A percentile compares a stretch with the other conserved stretches of the same genome.
These are phyloP conservation scores for Yarrowia sp. DNA, from an alignment of 805 yeast species.

Conservation along the genomic window DNA sequence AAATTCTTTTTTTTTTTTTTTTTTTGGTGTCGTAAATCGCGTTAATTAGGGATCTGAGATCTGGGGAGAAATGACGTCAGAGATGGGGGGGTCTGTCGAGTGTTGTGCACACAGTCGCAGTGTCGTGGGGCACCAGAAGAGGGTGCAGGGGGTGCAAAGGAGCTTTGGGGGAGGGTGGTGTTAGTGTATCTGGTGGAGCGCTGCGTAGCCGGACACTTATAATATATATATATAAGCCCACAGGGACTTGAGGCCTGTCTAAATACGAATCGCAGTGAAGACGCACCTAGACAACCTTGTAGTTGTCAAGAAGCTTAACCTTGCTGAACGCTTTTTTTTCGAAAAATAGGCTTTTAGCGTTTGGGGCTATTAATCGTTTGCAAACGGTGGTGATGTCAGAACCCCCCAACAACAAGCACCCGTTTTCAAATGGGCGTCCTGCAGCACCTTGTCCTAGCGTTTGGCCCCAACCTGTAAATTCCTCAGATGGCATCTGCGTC, in stretches of 20 bases:
- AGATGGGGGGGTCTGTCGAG: neutral
- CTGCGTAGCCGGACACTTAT: neutral
- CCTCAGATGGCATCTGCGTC: neutral
- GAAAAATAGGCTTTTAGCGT: neutral
- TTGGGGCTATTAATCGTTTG: slow-evolving; percentile 20
- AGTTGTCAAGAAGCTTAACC: slow-evolving; percentile 1
- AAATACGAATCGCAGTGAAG: slow-evolving; percentile 12
- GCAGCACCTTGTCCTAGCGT: too few species aligned
- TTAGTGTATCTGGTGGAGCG: too few species aligned
- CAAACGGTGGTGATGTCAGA: slow-evolving; percentile 23
- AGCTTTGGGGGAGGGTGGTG: neutral
- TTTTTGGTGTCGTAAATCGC: neutral
- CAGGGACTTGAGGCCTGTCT: slow-evolving; percentile 10
- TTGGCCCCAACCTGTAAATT: too few species aligned
- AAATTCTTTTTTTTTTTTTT: neutral
- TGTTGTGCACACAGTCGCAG: too few species aligned
- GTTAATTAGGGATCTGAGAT: neutral
- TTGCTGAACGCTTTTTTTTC: neutral
- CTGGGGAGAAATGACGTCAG: slow-evolving; percentile 1
- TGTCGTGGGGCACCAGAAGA: too few species aligned
- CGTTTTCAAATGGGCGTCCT: too few species aligned
- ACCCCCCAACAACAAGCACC: too few species aligned
- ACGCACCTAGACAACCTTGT: slow-evolving; percentile 14
- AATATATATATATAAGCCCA: slow-evolving; percentile 5
- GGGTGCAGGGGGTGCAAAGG: neutral